Base-by-base conservation (phyloP, 1,139 yeast species). In the Debaryomycetaceae sp. region DNA sequence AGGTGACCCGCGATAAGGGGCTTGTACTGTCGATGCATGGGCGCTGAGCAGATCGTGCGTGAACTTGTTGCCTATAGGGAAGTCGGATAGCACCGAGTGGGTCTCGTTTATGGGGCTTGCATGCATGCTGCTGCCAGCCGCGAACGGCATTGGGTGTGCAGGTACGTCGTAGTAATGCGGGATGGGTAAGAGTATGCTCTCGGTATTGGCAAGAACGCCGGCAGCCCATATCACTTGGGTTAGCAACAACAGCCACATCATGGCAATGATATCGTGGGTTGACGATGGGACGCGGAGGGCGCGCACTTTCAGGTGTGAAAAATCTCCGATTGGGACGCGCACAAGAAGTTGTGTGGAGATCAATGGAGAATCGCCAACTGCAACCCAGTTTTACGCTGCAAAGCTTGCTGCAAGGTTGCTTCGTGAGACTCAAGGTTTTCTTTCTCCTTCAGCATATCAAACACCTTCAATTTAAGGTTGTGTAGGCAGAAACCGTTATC, bases 121-220 rank as follows among this genome's bases (percentile, higher is more conserved):
- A 16, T 30, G 26, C 9, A 12, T 19, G 20, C 15, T 23, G 22
- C 23, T 32, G 22, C 26, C 10, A 10, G 25, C 5, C 17, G 25
- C 11, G 18, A 34, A 27, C 5, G 37, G 4, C 8, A 25, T 19
- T 2, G 43, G 42, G 30, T 50, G 52, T 2, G 42, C 28, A 2
- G 64, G 61, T 11, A 65, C 51, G 27, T 60, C 50, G 40, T 56
- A 66, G 44, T 62, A 56, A 25, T 54, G 51, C 0, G 73, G 73
- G 0, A 65, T 46, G 16, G 38, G 37, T 12, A 64, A 23, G 13
- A 62, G 36, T 24, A 46, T 42, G 1, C 69, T 56, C 37, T 66
- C 73, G 2, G 73, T 66, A 31, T 66, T 66, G 21, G 65, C 70
- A 16, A 22, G n/a, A 11, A 34, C 37, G 11, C 15, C 17, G 11